A percentile compares a stretch with the other conserved stretches of the same genome.
Conservation (phyloP, 2,329 filamentous ascomycete species). For the Blastomyces emzantsi region DNA sequence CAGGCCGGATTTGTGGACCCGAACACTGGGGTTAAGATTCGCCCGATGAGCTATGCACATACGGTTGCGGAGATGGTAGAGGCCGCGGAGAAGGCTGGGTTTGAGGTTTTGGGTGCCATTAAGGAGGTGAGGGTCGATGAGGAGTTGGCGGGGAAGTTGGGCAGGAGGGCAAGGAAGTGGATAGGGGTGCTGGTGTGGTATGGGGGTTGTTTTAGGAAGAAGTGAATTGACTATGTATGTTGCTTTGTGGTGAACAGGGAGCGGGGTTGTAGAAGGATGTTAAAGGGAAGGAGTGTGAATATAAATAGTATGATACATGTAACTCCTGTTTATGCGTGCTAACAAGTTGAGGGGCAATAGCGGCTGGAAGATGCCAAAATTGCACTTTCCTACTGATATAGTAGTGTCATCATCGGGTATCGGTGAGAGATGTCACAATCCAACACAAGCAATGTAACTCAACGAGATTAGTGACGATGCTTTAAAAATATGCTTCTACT, state of each 20-base stretch:
- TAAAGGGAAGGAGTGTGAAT: background rate
- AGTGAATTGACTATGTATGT: background rate
- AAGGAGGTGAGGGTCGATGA: constrained; percentile 42
- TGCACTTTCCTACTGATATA: background rate
- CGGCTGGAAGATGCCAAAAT: background rate
- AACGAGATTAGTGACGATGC: constrained; percentile 4
- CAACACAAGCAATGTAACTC: background rate
- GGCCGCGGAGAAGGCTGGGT: constrained; percentile 38
- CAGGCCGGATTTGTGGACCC: constrained; percentile 55
- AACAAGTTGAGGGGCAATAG: background rate
- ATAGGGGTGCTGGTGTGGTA: constrained; percentile 48
- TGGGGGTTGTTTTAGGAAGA: constrained; percentile 40
- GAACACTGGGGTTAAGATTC: constrained; percentile 47
- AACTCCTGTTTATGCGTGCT: background rate
- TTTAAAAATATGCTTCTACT: constrained; percentile 42
- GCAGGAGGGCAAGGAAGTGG: constrained; percentile 56
- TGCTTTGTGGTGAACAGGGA: constrained; percentile 8
- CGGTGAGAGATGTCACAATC: background rate
- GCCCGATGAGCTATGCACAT: constrained; percentile 52
- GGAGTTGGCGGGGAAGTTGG: constrained; percentile 50
- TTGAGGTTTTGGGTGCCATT: constrained; percentile 37
- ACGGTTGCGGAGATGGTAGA: constrained; percentile 43
- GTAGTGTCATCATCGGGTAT: background rate
- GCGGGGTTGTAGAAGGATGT: background rate
- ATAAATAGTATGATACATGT: background rate